Evolutionary conservation across 148 eudicot genomes (phyloP).

Genomic region (Rhododendron williamsianum): DNA sequence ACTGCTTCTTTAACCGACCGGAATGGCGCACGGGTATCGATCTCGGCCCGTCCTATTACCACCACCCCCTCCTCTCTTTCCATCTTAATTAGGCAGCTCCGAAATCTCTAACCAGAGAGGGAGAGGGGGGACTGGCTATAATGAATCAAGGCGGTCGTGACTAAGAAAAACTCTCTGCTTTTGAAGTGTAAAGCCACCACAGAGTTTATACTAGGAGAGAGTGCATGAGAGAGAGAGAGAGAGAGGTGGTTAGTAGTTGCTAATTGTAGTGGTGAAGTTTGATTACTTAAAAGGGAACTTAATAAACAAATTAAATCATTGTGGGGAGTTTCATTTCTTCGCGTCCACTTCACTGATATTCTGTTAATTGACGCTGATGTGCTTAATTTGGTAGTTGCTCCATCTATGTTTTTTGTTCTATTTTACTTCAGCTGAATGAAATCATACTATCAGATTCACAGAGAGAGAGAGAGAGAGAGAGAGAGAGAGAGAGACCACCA

Average conservation of each 20-base stretch:
- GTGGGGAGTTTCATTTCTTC: slow-evolving; percentile 46
- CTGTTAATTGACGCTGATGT: slow-evolving; percentile 46
- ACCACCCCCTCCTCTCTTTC: slow-evolving; percentile 38
- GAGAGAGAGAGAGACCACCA: not conserved
- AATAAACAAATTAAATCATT: slow-evolving; percentile 6
- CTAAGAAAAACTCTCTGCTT: not conserved
- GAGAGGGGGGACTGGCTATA: not conserved
- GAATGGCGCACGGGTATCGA: slow-evolving; percentile 71
- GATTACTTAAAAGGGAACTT: not conserved
- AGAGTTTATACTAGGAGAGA: not conserved
- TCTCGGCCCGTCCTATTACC: slow-evolving; percentile 59
- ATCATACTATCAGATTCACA: not conserved
- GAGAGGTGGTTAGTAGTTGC: not conserved
- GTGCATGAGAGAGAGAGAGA: not conserved
- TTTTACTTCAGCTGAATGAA: not conserved
- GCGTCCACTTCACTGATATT: slow-evolving; percentile 80
- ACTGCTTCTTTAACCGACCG: slow-evolving; percentile 83
- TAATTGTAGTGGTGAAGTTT: slow-evolving; percentile 4
- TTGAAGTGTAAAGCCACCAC: not conserved
- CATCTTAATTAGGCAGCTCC: slow-evolving; percentile 12
- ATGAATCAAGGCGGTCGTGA: slow-evolving; percentile 8
- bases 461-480: not conserved
- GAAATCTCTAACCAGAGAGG: not conserved
- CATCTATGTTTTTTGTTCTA: not conserved
- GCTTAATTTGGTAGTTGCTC: slow-evolving; percentile 28